Evolutionary conservation across 495 filamentous ascomycete species (phyloP), one percentile per base, ranked within the genome.

Genomic region (Pyrenula massariospora): DNA sequence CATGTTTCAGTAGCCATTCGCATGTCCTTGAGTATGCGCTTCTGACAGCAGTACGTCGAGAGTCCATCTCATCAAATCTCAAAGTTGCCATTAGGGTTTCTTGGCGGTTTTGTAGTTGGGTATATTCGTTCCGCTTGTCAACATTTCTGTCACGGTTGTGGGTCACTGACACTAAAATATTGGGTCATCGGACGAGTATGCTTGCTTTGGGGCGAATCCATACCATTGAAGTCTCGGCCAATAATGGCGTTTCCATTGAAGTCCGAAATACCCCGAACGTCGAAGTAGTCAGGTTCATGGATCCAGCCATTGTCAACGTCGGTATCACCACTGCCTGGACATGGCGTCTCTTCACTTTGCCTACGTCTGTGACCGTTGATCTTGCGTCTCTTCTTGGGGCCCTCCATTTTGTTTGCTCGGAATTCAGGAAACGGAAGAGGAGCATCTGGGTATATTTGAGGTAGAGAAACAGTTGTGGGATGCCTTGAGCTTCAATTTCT

Each of bases 1-100:
- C 48, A 5, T 67, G 65, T 1, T 60, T 57, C 2, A 78, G 59
- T 19, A 84, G 57, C 79, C 78, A 84, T 59, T 56, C 48, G 54
- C 78, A 82, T 23, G 78, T 81, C 53, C 68, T 64, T 1, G 21
- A 24, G 24, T 73, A 63, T 0, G 61, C 63, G 3, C 20, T 8
- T 52, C 66, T 65, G 50, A 72, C 70, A 5, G 31, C 62, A 1
- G 22, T 25, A 49, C 57, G 56, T 0, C 66, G 68, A 12, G 54
- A 20, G 47, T 70, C 57, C 1, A 70, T 69, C 51, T 68, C 62
- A 1, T 68, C 54, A 47, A 74, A 74, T 11, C 25, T 36, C 2
- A 76, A 53, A 3, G 64, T 42, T 15, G 5, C 31, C 31, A 42
- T 42, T 42, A 42, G 15, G 8, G 31, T 15, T 42, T 42, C 31